Conservation (phyloP, 805 yeast genomes). For the Zygoascus flipseniorum region DNA sequence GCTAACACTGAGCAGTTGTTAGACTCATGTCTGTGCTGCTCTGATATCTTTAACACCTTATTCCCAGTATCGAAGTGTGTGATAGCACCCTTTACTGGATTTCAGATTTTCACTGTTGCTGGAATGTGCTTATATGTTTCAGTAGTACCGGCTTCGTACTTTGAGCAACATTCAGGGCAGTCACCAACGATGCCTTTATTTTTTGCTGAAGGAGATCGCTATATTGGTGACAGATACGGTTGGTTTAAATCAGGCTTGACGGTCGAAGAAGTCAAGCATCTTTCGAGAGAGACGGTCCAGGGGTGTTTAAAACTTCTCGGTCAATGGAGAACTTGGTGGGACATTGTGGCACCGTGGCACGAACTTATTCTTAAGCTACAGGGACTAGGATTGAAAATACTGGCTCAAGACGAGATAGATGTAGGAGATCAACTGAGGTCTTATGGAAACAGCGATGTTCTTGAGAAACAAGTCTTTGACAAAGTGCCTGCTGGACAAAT, state of each 20-base stretch:
- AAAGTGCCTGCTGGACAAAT: not conserved
- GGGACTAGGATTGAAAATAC: not conserved
- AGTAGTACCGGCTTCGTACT: constrained; percentile 3
- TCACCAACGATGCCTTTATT: not conserved
- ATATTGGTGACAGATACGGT: not conserved
- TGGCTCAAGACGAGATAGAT: not conserved
- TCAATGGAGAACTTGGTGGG: constrained; percentile 2
- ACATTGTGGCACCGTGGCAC: not conserved
- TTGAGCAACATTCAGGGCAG: not conserved
- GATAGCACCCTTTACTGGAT: constrained; percentile 11
- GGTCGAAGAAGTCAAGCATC: not conserved
- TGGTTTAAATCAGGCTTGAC: not conserved
- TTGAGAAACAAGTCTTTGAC: not conserved
- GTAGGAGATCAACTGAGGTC: not conserved
- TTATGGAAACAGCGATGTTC: not conserved
- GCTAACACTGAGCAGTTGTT: constrained; percentile 1
- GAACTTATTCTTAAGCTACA: not conserved
- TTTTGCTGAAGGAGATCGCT: not conserved
- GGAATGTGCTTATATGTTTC: constrained; percentile 9
- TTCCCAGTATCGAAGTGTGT: constrained; percentile 1
- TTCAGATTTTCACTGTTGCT: constrained; percentile 10
- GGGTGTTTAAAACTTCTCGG: not conserved
- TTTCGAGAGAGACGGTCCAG: not conserved
- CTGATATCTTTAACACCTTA: not conserved
- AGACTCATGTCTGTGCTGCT: not conserved